Conservation (phyloP, 345 rosid genomes). For the Xanthoceras sorbifolium region DNA sequence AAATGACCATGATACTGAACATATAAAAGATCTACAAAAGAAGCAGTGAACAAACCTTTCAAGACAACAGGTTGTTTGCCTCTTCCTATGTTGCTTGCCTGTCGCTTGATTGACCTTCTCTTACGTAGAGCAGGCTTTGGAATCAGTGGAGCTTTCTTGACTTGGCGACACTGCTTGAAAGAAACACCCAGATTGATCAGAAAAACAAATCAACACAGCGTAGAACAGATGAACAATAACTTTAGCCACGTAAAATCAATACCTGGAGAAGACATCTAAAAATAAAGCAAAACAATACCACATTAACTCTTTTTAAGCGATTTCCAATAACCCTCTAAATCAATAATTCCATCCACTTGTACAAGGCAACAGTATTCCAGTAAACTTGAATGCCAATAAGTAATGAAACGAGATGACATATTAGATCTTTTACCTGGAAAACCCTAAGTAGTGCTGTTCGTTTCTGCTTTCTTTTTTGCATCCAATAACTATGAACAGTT, state of each 20-base stretch:
- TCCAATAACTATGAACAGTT: constrained; percentile 81
- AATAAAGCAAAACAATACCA: neutral
- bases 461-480: constrained; percentile 68
- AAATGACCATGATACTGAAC: neutral
- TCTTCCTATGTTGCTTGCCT: constrained; percentile 66
- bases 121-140: constrained; percentile 69
- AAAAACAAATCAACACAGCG: neutral
- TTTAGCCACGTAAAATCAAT: neutral
- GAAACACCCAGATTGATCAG: constrained; percentile 13
- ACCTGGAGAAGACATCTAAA: neutral
- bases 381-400: neutral
- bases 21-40: neutral
- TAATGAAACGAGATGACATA: neutral
- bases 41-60: constrained; percentile 46
- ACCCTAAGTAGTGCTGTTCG: constrained; percentile 61
- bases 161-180: constrained; percentile 55
- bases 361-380: neutral
- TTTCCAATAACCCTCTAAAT: neutral
- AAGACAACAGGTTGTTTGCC: constrained; percentile 59
- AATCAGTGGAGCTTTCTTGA: constrained; percentile 57
- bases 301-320: neutral
- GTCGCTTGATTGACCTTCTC: constrained; percentile 79
- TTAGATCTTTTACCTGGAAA: constrained; percentile 71
- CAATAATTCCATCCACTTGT: neutral
- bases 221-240: neutral